phyloP scores from a whole-genome alignment of 208 protist species.

The Herpetomonas muscarum region DNA sequence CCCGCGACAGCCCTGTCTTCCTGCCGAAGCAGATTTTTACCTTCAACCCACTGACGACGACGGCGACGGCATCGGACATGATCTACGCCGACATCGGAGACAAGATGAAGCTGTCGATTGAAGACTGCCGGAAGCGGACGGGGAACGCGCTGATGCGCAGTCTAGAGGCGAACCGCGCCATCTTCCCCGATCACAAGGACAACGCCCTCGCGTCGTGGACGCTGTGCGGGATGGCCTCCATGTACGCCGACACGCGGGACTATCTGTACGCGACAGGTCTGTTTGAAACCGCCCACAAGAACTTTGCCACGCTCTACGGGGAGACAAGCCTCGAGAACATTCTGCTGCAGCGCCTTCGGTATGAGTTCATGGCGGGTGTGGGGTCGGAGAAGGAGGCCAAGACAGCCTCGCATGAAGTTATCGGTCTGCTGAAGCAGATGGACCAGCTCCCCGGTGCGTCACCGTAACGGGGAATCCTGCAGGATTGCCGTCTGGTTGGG shows the following conservation, averaged over 20 bases:
- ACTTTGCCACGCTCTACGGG: slow-evolving; percentile 56
- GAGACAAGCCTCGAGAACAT: slow-evolving; percentile 49
- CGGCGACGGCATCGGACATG: slow-evolving; percentile 51
- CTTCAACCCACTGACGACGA: slow-evolving; percentile 49
- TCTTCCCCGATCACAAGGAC: slow-evolving; percentile 51
- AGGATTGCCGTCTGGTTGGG: no score
- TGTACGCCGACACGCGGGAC: slow-evolving; percentile 86
- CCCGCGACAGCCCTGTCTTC: slow-evolving; percentile 68
- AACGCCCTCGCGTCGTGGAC: slow-evolving; percentile 61
- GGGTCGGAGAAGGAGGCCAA: slow-evolving; percentile 84
- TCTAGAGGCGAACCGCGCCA: slow-evolving; percentile 64
- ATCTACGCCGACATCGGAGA: slow-evolving; percentile 53
- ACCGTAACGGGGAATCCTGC: background rate
- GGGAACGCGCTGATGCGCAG: slow-evolving; percentile 64
- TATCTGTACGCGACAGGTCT: slow-evolving; percentile 86
- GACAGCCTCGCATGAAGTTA: slow-evolving; percentile 65
- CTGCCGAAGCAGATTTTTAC: slow-evolving; percentile 72
- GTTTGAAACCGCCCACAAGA: slow-evolving; percentile 71
- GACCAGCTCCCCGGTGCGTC: slow-evolving; percentile 35
- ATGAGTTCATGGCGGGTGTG: slow-evolving; percentile 82
- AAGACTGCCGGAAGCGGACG: slow-evolving; percentile 42
- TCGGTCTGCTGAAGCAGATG: slow-evolving; percentile 61
- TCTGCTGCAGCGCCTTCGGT: slow-evolving; percentile 56
- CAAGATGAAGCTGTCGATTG: slow-evolving; percentile 29
- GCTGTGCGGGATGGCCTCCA: slow-evolving; percentile 67